phyloP scores from a whole-genome alignment of 108 stramenopile genomes.

The Schizochytrium sp. region DNA sequence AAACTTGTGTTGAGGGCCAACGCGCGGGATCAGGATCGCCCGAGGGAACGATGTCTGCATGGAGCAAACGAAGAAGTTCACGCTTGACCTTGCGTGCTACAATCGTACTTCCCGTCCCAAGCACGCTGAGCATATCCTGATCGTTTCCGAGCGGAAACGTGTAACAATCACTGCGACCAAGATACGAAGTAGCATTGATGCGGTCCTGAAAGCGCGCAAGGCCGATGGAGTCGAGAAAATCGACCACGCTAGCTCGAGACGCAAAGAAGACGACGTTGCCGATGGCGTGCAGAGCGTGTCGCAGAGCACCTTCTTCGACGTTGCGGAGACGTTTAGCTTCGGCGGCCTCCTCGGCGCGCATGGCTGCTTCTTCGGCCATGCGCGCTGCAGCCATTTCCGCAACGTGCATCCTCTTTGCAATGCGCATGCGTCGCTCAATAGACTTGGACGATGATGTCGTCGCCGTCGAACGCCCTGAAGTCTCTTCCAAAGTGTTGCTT shows the following conservation, averaged over 20 bases:
- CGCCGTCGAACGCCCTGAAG: neutral
- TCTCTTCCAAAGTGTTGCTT: neutral
- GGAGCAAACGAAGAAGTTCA: neutral
- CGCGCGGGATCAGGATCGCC: neutral
- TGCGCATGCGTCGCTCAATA: neutral
- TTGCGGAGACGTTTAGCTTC: neutral
- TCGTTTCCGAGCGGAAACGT: neutral
- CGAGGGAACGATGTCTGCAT: no score
- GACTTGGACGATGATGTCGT: neutral
- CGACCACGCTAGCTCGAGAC: neutral
- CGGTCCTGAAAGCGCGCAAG: neutral
- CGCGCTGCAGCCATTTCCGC: constrained; percentile 13
- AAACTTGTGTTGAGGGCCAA: neutral
- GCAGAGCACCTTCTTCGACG: neutral
- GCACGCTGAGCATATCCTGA: neutral
- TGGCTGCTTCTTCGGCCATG: constrained; percentile 8
- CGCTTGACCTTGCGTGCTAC: constrained; percentile 7
- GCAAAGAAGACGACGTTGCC: neutral
- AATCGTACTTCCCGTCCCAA: neutral
- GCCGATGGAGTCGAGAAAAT: neutral
- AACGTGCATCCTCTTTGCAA: neutral
- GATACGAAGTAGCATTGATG: neutral
- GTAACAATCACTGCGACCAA: neutral
- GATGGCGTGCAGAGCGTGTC: neutral
- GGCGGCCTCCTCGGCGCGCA: neutral